A percentile compares a stretch with the other conserved stretches of the same genome.
Conservation (phyloP, 352 stramenopile genomes). For the Thraustotheca clavata region DNA sequence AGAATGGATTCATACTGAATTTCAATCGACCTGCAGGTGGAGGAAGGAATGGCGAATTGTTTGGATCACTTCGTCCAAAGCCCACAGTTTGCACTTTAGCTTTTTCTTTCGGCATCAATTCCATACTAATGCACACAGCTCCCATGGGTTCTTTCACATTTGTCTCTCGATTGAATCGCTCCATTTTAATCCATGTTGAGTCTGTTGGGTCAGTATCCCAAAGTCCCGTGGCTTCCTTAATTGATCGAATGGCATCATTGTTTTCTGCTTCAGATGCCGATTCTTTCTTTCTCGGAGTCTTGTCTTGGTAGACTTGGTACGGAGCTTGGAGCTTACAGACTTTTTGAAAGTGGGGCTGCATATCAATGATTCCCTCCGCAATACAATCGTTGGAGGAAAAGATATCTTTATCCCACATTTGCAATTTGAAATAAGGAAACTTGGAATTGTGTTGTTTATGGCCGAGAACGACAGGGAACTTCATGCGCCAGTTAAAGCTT, state of each 20-base stretch:
- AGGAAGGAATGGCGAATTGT: constrained; percentile 89
- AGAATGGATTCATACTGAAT: constrained; percentile 89
- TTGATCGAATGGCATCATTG: constrained; percentile 73
- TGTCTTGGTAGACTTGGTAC: constrained; percentile 79
- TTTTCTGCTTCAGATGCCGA: constrained; percentile 64
- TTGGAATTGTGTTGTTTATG: constrained; percentile 83
- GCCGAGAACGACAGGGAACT: constrained; percentile 83
- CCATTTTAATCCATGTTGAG: constrained; percentile 77
- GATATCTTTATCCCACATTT: constrained; percentile 92
- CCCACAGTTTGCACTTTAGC: constrained; percentile 72
- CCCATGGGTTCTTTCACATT: constrained; percentile 78
- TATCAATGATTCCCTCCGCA: constrained; percentile 76
- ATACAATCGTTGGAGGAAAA: constrained; percentile 89
- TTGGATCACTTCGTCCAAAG: constrained; percentile 80
- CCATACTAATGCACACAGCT: constrained; percentile 79
- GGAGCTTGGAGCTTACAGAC: constrained; percentile 69
- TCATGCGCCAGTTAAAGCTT: constrained; percentile 93
- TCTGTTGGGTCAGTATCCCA: constrained; percentile 81
- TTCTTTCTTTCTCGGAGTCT: constrained; percentile 55
- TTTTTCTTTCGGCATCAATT: constrained; percentile 82
- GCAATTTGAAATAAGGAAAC: constrained; percentile 89
- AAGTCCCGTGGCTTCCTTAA: constrained; percentile 72
- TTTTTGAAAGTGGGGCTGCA: constrained; percentile 57
- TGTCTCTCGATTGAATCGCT: constrained; percentile 70
- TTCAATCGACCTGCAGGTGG: constrained; percentile 84